A percentile compares a stretch with the other conserved stretches of the same genome.
Conservation (phyloP, 129 eudicot genomes). For the carrot (Daucus carota) region DNA sequence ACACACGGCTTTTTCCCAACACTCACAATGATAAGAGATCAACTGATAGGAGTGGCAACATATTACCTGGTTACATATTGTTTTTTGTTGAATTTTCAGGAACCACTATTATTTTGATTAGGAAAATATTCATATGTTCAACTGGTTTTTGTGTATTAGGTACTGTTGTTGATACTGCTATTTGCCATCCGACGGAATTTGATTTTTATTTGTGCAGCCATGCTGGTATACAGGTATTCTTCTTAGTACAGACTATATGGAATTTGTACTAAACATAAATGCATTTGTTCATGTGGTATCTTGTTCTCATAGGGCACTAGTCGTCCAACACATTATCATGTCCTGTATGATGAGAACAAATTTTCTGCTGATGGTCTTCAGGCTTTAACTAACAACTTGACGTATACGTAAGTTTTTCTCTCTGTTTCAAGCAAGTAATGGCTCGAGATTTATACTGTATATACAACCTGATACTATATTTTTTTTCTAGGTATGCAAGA, state of each 20-base stretch:
- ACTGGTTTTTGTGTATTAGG: conserved; percentile 26
- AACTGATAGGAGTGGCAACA: conserved; percentile 69
- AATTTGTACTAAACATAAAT: background rate
- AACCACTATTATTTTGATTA: background rate
- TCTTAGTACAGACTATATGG: background rate
- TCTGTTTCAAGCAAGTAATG: background rate
- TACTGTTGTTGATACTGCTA: conserved; percentile 61
- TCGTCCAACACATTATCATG: conserved; percentile 81
- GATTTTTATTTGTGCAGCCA: conserved; percentile 85
- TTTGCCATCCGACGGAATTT: conserved; percentile 70
- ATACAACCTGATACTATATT: background rate
- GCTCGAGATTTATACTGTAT: background rate
- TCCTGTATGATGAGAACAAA: conserved; percentile 66
- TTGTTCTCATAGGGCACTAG: conserved; percentile 68
- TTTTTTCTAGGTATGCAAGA: conserved; percentile 49
- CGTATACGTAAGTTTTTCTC: conserved; percentile 49
- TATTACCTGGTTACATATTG: conserved; percentile 54
- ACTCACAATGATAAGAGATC: conserved; percentile 28
- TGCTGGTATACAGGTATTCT: conserved; percentile 75
- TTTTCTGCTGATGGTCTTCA: conserved; percentile 67
- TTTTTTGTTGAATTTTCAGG: background rate
- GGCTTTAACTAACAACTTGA: conserved; percentile 48
- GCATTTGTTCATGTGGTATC: background rate
- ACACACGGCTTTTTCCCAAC: conserved; percentile 67
- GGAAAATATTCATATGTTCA: background rate